Base-by-base conservation (phyloP, 208 protist species). In the Acanthamoeba healyi region DNA sequence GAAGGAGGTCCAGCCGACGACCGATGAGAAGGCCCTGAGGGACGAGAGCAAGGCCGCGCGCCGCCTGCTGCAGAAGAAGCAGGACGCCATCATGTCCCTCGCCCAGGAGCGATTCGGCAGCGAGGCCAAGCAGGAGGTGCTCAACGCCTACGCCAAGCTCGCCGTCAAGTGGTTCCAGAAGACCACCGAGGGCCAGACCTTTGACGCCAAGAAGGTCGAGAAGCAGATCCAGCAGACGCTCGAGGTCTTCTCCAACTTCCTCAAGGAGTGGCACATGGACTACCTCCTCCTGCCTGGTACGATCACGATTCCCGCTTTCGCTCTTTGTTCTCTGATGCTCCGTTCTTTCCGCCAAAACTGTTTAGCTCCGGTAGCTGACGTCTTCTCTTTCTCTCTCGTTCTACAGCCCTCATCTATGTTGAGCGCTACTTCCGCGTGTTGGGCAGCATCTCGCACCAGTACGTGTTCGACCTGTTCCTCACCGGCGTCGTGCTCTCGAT, bases 171-270 rank as follows among this genome's bases (percentile, higher is more conserved):
- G 86, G 86, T 92, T 92, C 61, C 86, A 92, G 58, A 92, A 92
- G 86, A 77, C 58, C 12, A 92, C 58, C 36, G 86, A 92, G 56
- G 86, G 86, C 56, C 86, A 67, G 54, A 40, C 29, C 56, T 92
- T 77, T 40, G 86, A 92, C 86, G 86, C 86, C 58, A 92, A 72
- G 86, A 92, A 92, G 86, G 86, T 92, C 9, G 86, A 92, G 56
- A 92, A 92, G 86, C 86, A 92, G 86, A 92, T 92, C 54, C 86
- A 92, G n/a, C 86, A 92, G 61, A 92, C 86, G 15, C 86, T 92
- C 24, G 86, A 92, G 42, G 86, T 92, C 40, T 92, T 92, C 61
- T 46, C 26, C 42, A 92, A 92, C 86, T 92, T 92, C 86, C 56
- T 92, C 46, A 92, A 92, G 56, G 86, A 92, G 29, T 92, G 86